A percentile compares a stretch with the other conserved stretches of the same genome.
phyloP scores from a whole-genome alignment of 2,329 filamentous ascomycete genomes.

The Tolypocladium amazonense region DNA sequence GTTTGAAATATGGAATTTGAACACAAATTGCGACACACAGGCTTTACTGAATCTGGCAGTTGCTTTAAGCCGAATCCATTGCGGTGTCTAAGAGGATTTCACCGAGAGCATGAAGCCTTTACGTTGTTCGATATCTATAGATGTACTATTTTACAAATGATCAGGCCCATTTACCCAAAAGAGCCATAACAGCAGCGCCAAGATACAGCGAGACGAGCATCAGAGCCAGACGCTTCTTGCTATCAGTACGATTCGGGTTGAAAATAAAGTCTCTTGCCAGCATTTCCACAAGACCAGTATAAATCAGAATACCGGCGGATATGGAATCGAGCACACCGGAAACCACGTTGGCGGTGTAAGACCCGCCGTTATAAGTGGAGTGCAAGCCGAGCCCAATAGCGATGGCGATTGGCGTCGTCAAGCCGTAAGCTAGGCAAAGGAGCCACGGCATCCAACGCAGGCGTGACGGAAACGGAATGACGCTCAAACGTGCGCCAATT shows the following conservation, averaged over 20 bases:
- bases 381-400: slow-evolving; percentile 35
- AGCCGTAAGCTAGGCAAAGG: slow-evolving; percentile 34
- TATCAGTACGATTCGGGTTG: slow-evolving; percentile 61
- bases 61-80: too few species aligned
- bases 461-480: slow-evolving; percentile 37
- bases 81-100: neutral
- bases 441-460: slow-evolving; percentile 35
- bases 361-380: slow-evolving; percentile 12
- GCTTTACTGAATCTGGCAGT: too few species aligned
- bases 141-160: neutral
- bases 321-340: neutral
- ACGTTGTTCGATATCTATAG: neutral
- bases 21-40: too few species aligned
- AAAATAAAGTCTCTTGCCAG: slow-evolving; percentile 62
- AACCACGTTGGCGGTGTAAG: neutral
- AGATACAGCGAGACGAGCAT: slow-evolving; percentile 51
- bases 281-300: neutral
- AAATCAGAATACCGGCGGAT: neutral
- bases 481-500: slow-evolving; percentile 48
- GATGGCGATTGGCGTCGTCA: slow-evolving; percentile 42
- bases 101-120: too few species aligned
- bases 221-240: slow-evolving; percentile 31
- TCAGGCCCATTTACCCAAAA: neutral
- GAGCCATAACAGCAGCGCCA: slow-evolving; percentile 45
- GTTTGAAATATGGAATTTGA: too few species aligned